Percentiles rank a stretch among this genome's conserved stretches.
These are phyloP conservation scores for Arctium minus DNA, from an alignment of 129 eudicot genomes.

Conservation along the genomic window DNA sequence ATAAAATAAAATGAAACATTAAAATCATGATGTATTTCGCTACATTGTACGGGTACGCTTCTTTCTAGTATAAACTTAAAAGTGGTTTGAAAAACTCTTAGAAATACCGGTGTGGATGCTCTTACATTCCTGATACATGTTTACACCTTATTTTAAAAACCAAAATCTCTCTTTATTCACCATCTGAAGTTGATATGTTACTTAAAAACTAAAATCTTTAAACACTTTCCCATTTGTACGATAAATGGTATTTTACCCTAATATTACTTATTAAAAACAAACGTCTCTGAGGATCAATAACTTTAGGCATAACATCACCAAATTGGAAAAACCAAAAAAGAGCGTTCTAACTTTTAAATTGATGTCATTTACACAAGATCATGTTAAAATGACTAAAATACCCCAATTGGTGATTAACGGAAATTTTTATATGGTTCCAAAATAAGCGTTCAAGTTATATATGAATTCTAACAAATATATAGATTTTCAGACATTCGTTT, in stretches of 20 bases:
- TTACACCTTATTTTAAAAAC: not conserved
- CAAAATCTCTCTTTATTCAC: not conserved
- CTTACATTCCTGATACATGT: not conserved
- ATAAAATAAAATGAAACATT: too few species aligned
- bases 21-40: too few species aligned
- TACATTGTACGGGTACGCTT: too few species aligned
- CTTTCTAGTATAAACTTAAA: too few species aligned
- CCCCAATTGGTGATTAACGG: not conserved
- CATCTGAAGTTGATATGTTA: too few species aligned
- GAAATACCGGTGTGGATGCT: too few species aligned
- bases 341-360: not conserved
- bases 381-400: not conserved
- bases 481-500: not conserved
- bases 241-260: not conserved
- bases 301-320: not conserved
- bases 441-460: not conserved
- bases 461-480: not conserved
- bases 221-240: not conserved
- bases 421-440: not conserved
- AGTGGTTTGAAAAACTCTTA: too few species aligned
- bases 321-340: too few species aligned
- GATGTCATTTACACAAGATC: not conserved
- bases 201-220: not conserved
- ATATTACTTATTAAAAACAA: not conserved
- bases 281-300: not conserved